A percentile compares a stretch with the other conserved stretches of the same genome.
phyloP scores from a whole-genome alignment of 2,329 filamentous ascomycete species.

The Cytospora piceicola region DNA sequence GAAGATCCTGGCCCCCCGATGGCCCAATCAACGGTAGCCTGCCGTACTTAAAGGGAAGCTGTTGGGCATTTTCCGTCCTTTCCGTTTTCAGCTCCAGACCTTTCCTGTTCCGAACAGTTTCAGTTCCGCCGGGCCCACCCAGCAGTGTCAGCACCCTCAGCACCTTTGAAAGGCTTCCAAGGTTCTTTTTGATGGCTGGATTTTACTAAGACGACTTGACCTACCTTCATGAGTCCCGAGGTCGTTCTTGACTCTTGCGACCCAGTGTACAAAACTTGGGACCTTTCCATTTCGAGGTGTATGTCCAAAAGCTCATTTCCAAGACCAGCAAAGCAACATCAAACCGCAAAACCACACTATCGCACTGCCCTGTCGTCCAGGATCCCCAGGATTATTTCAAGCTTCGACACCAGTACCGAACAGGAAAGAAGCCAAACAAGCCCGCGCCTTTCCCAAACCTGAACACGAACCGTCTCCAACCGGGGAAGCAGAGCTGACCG shows the following conservation, averaged over 20 bases:
- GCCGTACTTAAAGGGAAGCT: conserved; percentile 23
- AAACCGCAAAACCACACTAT: not conserved
- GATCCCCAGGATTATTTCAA: conserved; percentile 5
- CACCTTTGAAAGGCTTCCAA: not conserved
- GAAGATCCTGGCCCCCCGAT: not conserved
- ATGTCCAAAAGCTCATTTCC: not conserved
- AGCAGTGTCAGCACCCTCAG: conserved; percentile 6
- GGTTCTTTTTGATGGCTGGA: not conserved
- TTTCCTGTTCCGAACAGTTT: conserved; percentile 14
- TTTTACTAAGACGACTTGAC: too few relatives aligned
- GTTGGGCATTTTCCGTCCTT: not conserved
- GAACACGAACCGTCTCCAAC: conserved; percentile 8
- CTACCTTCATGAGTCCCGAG: not conserved
- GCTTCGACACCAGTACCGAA: conserved; percentile 26
- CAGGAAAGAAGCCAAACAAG: conserved; percentile 27
- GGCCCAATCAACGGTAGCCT: conserved; percentile 8
- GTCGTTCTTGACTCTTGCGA: not conserved
- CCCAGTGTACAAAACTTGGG: not conserved
- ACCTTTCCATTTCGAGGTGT: conserved; percentile 14
- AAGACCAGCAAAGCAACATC: conserved; percentile 3
- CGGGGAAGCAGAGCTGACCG: not conserved
- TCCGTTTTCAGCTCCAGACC: conserved; percentile 17
- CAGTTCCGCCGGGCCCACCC: conserved; percentile 1
- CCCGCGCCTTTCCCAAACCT: conserved; percentile 14
- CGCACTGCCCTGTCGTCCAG: conserved; percentile 3